Conservation (phyloP, 1,284 basidiomycete genomes). For the Blastosporella zonata region DNA sequence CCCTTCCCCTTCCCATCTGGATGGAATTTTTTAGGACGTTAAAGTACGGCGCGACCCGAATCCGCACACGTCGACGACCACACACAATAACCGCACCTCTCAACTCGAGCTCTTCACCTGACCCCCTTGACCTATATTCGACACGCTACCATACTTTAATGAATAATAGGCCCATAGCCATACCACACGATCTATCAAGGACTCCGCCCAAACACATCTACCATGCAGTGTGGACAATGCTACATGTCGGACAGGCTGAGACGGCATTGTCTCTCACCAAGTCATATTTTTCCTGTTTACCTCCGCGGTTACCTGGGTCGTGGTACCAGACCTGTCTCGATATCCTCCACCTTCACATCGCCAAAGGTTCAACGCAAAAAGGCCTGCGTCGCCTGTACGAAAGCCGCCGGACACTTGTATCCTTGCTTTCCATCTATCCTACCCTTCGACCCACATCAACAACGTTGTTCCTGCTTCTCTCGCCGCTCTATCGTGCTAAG, state of each 20-base stretch:
- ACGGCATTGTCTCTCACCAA: slow-evolving; percentile 40
- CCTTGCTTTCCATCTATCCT: slow-evolving; percentile 45
- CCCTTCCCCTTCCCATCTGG: slow-evolving; percentile 46
- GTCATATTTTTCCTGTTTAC: slow-evolving; percentile 42
- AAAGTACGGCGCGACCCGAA: slow-evolving; percentile 28
- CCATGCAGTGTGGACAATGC: slow-evolving; percentile 35
- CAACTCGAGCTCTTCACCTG: no score
- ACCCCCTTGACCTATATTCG: slow-evolving; percentile 9
- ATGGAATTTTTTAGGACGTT: slow-evolving; percentile 46
- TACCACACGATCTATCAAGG: slow-evolving; percentile 23
- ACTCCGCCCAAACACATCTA: slow-evolving; percentile 37
- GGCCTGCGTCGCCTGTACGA: slow-evolving; percentile 39
- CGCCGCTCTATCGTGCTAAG: slow-evolving; percentile 43
- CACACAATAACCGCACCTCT: no score
- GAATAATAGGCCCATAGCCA: slow-evolving; percentile 28
- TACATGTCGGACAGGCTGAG: slow-evolving; percentile 29
- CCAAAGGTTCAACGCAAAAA: slow-evolving; percentile 27
- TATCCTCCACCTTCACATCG: slow-evolving; percentile 46
- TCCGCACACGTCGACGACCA: slow-evolving; percentile 15
- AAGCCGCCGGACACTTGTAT: slow-evolving; percentile 36
- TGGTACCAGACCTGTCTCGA: slow-evolving; percentile 35
- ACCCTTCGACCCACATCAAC: slow-evolving; percentile 53
- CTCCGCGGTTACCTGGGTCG: slow-evolving; percentile 31
- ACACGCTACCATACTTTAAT: slow-evolving; percentile 21
- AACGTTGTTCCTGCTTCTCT: slow-evolving; percentile 61